Evolutionary conservation across 495 filamentous ascomycete genomes (phyloP), one percentile per base, ranked within the genome.

Genomic region (Podospora comata): DNA sequence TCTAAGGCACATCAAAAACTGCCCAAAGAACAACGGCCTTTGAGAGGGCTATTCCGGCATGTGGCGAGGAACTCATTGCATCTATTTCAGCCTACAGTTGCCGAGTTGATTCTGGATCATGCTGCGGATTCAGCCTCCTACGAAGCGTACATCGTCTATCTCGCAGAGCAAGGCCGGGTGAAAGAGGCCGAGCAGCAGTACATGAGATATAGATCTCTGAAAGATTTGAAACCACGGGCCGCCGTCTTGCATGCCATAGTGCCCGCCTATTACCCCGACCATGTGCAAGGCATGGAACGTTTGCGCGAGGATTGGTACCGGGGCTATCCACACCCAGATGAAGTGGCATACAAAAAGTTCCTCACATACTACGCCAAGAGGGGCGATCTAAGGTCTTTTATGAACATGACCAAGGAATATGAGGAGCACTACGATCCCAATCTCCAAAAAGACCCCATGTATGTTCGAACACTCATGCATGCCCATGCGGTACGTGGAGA

Each of bases 401-500:
- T 82, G 32, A 80, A 82, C 54, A 76, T 91, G n/a, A 86, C 92
- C 71, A 75, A 83, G 6, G 83, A 90, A 65, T 81, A 81, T 65
- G 65, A 69, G 20, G 72, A 71, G 27, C 39, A 69, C 26, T 77
- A 72, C 72, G 60, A 79, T 69, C 72, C 75, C 76, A 60, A 74
- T 71, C 9, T 84, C 80, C 18, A 76, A 62, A 68, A 72, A 20
- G 70, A 79, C 63, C 74, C 84, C 19, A 80, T 75, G 53, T 69
- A 64, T 11, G 39, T 72, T 34, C 73, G 74, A 26, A 82, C 82
- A 9, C 75, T 92, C 18, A 83, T 96, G 44, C 81, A 88, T 61
- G 89, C 88, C 4, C 83, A 94, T 75, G 88, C 91, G 4, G 82
- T 83, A 30, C 78, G 84, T 63, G 90, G 87, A 0, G 86, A 96